Conservation (phyloP, 2,329 filamentous ascomycete species). For the Trichoderma harzianum region DNA sequence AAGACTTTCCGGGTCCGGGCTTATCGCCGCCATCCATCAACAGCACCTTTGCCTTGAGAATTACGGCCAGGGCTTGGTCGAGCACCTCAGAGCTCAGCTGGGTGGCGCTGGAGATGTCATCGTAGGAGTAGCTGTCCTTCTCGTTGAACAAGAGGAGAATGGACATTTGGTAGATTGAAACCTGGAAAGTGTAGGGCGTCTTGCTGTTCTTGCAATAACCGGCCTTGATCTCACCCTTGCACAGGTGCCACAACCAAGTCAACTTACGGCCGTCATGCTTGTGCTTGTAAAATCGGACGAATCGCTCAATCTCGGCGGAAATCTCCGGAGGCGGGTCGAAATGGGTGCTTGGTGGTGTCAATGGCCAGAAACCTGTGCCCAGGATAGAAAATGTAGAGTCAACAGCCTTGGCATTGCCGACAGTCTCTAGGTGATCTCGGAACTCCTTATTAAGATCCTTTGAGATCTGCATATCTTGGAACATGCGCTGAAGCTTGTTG, state of each 20-base stretch:
- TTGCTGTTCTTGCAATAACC: slow-evolving; percentile 89
- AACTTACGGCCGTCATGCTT: slow-evolving; percentile 97
- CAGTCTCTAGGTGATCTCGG: slow-evolving; percentile 65
- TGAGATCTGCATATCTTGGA: slow-evolving; percentile 98
- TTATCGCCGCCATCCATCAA: slow-evolving; percentile 66
- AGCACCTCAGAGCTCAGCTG: slow-evolving; percentile 76
- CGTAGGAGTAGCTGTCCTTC: slow-evolving; percentile 76
- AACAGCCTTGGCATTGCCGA: slow-evolving; percentile 60
- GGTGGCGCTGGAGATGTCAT: slow-evolving; percentile 81
- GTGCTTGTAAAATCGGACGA: slow-evolving; percentile 86
- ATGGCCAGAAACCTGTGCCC: slow-evolving; percentile 95
- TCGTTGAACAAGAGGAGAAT: slow-evolving; percentile 95
- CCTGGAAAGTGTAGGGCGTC: slow-evolving; percentile 93
- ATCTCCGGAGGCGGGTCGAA: slow-evolving; percentile 87
- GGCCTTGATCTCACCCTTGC: slow-evolving; percentile 93
- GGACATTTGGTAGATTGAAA: slow-evolving; percentile 97
- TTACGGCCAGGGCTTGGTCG: slow-evolving; percentile 79
- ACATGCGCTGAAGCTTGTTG: slow-evolving; percentile 99
- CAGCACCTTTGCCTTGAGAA: slow-evolving; percentile 91
- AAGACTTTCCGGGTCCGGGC: slow-evolving; percentile 72
- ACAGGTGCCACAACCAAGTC: slow-evolving; percentile 97
- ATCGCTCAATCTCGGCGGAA: slow-evolving; percentile 81
- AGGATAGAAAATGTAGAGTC: slow-evolving; percentile 91
- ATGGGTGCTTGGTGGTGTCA: slow-evolving; percentile 79
- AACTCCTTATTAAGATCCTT: slow-evolving; percentile 93